phyloP scores from a whole-genome alignment of 176 grass and related monocot genomes.

The Rhynchospora tenuis region DNA sequence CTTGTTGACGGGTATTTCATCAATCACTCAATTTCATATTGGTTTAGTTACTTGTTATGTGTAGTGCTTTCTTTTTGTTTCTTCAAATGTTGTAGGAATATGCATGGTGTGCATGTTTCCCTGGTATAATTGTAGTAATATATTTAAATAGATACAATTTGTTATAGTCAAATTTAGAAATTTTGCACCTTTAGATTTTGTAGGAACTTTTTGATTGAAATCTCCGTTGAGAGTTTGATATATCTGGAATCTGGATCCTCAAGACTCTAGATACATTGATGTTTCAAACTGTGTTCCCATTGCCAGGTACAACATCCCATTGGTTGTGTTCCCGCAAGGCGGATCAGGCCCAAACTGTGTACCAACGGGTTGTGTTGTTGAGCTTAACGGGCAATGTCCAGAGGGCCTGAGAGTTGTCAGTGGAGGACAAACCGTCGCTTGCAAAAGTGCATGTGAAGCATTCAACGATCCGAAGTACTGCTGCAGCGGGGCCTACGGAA shows the following conservation, averaged over 20 bases:
- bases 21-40: background rate
- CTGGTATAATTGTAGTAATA: background rate
- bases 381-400: slow-evolving; percentile 47
- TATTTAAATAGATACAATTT: background rate
- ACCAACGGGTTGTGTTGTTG: slow-evolving; percentile 25
- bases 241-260: no score
- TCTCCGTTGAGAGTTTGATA: background rate
- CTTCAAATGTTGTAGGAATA: background rate
- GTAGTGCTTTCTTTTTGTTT: background rate
- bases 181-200: background rate
- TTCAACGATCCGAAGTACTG: slow-evolving; percentile 47
- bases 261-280: no score
- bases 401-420: slow-evolving; percentile 18
- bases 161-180: background rate
- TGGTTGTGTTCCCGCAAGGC: slow-evolving; percentile 29
- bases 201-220: background rate
- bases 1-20: slow-evolving; percentile 35
- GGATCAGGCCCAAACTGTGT: slow-evolving; percentile 26
- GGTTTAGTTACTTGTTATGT: background rate
- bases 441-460: slow-evolving; percentile 67
- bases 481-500: slow-evolving; percentile 47
- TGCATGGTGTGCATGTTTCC: background rate
- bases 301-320: slow-evolving; percentile 34
- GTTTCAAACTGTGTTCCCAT: no score
- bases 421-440: slow-evolving; percentile 11